Percentiles rank a stretch among this genome's conserved stretches.
Conservation (phyloP, 176 grass and related monocot species). For the Juncus effusus region DNA sequence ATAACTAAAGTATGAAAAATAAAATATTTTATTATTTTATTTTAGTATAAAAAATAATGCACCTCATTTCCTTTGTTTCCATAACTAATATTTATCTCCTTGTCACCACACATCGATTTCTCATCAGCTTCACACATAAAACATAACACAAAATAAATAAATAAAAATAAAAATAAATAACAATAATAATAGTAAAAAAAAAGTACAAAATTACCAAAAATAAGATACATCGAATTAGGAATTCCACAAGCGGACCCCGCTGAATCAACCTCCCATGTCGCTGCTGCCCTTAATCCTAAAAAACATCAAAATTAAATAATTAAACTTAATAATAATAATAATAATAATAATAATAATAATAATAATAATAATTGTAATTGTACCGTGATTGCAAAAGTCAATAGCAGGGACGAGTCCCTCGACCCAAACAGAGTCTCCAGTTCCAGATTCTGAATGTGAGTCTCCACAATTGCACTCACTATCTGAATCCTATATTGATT, state of each 20-base stretch:
- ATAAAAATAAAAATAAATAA: slow-evolving; percentile 15
- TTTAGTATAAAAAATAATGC: slow-evolving; percentile 11
- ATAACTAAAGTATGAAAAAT: slow-evolving; percentile 21
- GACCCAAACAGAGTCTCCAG: slow-evolving; percentile 65
- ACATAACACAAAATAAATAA: slow-evolving; percentile 22
- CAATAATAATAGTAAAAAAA: background rate
- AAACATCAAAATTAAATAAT: background rate
- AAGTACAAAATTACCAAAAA: slow-evolving; percentile 59
- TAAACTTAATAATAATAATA: background rate
- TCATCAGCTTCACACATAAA: slow-evolving; percentile 48
- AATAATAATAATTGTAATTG: background rate
- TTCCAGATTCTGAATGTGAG: slow-evolving; percentile 36
- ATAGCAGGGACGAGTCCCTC: slow-evolving; percentile 89
- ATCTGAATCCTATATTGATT: slow-evolving; percentile 41
- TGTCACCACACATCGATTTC: slow-evolving; percentile 38
- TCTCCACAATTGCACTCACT: slow-evolving; percentile 31
- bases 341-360: background rate
- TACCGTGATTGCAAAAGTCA: slow-evolving; percentile 98
- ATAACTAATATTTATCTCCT: slow-evolving; percentile 91
- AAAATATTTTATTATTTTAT: background rate
- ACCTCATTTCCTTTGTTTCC: slow-evolving; percentile 99
- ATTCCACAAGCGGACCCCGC: slow-evolving; percentile 42
- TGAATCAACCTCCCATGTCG: slow-evolving; percentile 93
- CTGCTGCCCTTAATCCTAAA: slow-evolving; percentile 57
- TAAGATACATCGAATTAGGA: slow-evolving; percentile 85